Evolutionary conservation across 2,329 filamentous ascomycete species (phyloP), one percentile per base, ranked within the genome.

Genomic region (Curvularia hawaiiensis): DNA sequence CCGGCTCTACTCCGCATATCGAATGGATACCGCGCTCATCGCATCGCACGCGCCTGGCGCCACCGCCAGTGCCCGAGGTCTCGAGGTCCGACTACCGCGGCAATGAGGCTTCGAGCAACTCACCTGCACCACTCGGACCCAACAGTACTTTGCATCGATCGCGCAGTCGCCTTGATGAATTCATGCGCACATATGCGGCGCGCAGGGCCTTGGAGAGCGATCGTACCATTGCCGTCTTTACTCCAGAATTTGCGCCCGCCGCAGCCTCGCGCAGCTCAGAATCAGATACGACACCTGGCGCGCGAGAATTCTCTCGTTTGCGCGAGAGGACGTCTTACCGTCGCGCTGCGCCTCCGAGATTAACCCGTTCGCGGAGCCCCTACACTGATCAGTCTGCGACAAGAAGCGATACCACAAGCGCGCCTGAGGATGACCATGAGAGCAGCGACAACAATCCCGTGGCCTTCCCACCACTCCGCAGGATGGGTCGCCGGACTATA

Each of bases 401-500:
- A 39, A 51, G 51, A 49, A 50, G 54, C 31, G 51, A 60, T 24
- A 30, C 16, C 18, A 50, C 49, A 6, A 53, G 65, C 10, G 45
- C 48, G 31, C 35, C 52, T 26, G 68, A 69, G 2, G 66, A 66
- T 20, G 63, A 58, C 18, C 64, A 66, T 20, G 65, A 69, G n/a
- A 63, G 52, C 58, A 62, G 64, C 57, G 63, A 70, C 43, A 59
- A 64, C 58, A 65, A 62, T 49, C 68, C 71, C 14, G 70, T 74
- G 38, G 61, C 65, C 45, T 72, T 74, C 47, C 75, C 74, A 16
- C 73, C 73, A 22, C 71, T 78, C 7, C 73, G 74, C 39, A 69
- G 75, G 40, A 76, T 77, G 68, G 70, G 74, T 55, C 72, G 73
- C 56, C 72, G 75, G 55, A 74, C 66, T 45, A 75, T 77, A 43